Conservation (phyloP, 1,284 basidiomycete species). For the Boletus mariae region DNA sequence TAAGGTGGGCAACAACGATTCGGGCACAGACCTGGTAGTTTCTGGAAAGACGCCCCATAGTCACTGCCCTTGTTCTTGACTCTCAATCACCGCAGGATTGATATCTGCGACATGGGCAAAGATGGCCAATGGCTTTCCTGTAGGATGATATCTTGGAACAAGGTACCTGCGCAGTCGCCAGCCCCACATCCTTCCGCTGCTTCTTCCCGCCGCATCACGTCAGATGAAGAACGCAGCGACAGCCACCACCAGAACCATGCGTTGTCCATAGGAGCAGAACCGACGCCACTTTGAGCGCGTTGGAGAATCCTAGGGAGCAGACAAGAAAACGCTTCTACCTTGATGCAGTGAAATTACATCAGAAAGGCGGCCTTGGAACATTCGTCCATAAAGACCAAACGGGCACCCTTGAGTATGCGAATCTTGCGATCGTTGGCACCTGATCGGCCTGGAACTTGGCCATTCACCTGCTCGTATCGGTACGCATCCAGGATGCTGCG, state of each 20-base stretch:
- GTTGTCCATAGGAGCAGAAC: slow-evolving; percentile 17
- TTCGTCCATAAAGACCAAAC: slow-evolving; percentile 45
- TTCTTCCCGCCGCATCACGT: slow-evolving; percentile 12
- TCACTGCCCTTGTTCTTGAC: slow-evolving; percentile 3
- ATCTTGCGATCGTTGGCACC: slow-evolving; percentile 31
- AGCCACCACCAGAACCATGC: slow-evolving; percentile 5
- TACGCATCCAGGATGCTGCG: slow-evolving; percentile 54
- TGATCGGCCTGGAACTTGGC: slow-evolving; percentile 20
- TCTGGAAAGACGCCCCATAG: background rate
- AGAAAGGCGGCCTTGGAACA: slow-evolving; percentile 40
- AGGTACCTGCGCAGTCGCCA: slow-evolving; percentile 15
- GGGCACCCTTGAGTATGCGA: slow-evolving; percentile 31
- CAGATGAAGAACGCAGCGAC: slow-evolving; percentile 13
- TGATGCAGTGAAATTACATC: slow-evolving; percentile 30
- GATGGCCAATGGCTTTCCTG: slow-evolving; percentile 6
- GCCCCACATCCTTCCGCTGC: slow-evolving; percentile 3
- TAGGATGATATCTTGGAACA: slow-evolving; percentile 4
- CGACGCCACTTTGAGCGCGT: slow-evolving; percentile 12
- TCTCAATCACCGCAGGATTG: slow-evolving; percentile 18
- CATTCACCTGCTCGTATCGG: slow-evolving; percentile 15
- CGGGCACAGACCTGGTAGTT: slow-evolving; percentile 15
- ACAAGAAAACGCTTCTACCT: slow-evolving; percentile 16
- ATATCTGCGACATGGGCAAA: background rate
- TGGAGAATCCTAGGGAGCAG: slow-evolving; percentile 21
- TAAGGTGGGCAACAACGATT: background rate